Evolutionary conservation across 2,329 filamentous ascomycete genomes (phyloP).

Genomic region (Plectosphaerella sp.): DNA sequence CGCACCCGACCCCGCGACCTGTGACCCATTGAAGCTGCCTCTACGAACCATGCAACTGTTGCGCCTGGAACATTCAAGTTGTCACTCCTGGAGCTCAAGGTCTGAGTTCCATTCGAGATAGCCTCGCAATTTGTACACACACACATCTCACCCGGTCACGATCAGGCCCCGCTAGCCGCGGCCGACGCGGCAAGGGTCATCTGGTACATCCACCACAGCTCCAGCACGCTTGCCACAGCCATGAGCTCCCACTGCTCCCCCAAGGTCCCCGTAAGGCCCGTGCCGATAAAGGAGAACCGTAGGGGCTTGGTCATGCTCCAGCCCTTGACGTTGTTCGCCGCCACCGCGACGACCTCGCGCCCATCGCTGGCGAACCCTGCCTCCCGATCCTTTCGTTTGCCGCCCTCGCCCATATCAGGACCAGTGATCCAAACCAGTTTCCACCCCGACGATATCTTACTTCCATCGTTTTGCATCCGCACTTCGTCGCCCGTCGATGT

Average conservation of each 20-base stretch:
- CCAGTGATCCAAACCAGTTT: constrained; percentile 9
- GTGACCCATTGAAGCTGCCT: no score
- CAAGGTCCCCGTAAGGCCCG: constrained; percentile 7
- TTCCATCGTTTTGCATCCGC: constrained; percentile 4
- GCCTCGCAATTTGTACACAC: no score
- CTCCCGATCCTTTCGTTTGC: no score
- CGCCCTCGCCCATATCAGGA: not conserved
- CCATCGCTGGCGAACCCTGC: constrained; percentile 11
- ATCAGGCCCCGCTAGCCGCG: not conserved
- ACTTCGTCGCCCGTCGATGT: constrained; percentile 7
- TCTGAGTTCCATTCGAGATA: no score
- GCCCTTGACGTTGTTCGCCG: constrained; percentile 6
- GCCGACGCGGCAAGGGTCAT: not conserved
- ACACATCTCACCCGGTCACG: no score
- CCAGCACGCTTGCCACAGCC: constrained; percentile 3
- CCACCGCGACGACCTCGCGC: constrained; percentile 11
- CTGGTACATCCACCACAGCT: constrained; percentile 4
- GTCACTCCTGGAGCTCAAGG: no score
- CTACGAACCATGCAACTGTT: no score
- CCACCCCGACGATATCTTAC: constrained; percentile 7
- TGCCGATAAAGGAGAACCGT: constrained; percentile 10
- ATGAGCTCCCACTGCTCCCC: constrained; percentile 10
- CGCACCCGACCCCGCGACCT: no score
- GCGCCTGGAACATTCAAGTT: no score
- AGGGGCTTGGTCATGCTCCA: constrained; percentile 9